Evolutionary conservation across 2,329 filamentous ascomycete species (phyloP), one percentile per base, ranked within the genome.

Genomic region (Paecilomyces formosus): DNA sequence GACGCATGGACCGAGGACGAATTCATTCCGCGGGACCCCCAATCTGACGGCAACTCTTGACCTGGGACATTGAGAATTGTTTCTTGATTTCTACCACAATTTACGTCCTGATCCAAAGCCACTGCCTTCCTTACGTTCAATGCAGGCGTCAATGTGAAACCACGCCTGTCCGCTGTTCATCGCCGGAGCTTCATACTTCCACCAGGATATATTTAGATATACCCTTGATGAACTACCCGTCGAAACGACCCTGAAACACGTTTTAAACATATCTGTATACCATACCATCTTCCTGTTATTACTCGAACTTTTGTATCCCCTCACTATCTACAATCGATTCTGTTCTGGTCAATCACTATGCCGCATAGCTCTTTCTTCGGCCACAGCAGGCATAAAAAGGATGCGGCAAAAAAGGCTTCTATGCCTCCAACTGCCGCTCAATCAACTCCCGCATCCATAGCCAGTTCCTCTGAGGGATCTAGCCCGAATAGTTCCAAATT

Each of bases 401-500:
- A 28, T 13, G 50, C 21, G n/a, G 50, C 26, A 11, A 28, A 52
- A n/a, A 52, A 28, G 8, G 50, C 22, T 12, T 52, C 50, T 24
- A 15, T 52, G n/a, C 26, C 50, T 52, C 13, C 50, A 24, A 21
- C 21, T 52, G n/a, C 50, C 52, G 50, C 18, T n/a, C 56, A 55
- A 15, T 33, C 59, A 53, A 54, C 49, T 15, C 54, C 26, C 26
- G 53, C 28, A 31, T 50, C 55, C 18, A 39, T 39, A 18, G 53
- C 54, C 22, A 56, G 50, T 15, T 30, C 60, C 7, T 45, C 57
- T 28, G 54, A 57, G 13, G 24, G 50, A 9, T 52, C 50, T 39
- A 30, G 57, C 30, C 15, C 53, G n/a, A 54, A 51, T 24, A 58
- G 11, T 26, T 52, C 50, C 22, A 24, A 13, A 52, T 18, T 24